Conservation (phyloP, 2,329 filamentous ascomycete species). For the Neofusicoccum laricinum region DNA sequence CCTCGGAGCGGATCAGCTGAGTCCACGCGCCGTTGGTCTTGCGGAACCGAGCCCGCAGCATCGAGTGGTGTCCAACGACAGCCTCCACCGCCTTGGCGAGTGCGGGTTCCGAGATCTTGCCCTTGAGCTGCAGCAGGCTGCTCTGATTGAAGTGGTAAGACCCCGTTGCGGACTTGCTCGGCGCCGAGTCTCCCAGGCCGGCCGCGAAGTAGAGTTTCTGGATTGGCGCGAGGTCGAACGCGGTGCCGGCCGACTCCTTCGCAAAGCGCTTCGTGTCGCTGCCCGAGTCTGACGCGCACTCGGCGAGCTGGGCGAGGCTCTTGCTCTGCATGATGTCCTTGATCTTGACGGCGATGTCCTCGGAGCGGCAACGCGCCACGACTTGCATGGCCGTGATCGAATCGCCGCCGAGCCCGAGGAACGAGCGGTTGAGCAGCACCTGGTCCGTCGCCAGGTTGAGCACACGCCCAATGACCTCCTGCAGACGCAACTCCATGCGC, state of each 20-base stretch:
- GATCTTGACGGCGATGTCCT: slow-evolving; percentile 17
- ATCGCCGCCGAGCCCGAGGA: slow-evolving; percentile 41
- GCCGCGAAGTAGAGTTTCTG: slow-evolving; percentile 32
- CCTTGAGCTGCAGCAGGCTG: slow-evolving; percentile 30
- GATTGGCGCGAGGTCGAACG: slow-evolving; percentile 32
- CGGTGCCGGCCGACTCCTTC: slow-evolving; percentile 28
- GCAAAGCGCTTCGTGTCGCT: background rate
- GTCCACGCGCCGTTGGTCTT: slow-evolving; percentile 27
- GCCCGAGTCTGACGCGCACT: background rate
- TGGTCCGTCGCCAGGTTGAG: slow-evolving; percentile 10
- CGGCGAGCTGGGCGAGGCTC: background rate
- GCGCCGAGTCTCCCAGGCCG: slow-evolving; percentile 24
- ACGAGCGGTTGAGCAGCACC: slow-evolving; percentile 36
- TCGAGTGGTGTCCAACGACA: slow-evolving; percentile 30
- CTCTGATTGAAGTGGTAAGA: slow-evolving; percentile 35
- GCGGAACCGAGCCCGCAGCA: slow-evolving; percentile 33
- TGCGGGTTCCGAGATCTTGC: slow-evolving; percentile 25
- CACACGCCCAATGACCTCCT: slow-evolving; percentile 19
- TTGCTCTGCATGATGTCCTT: slow-evolving; percentile 1
- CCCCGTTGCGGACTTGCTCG: background rate
- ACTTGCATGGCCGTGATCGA: slow-evolving; percentile 22
- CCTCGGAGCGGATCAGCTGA: slow-evolving; percentile 23
- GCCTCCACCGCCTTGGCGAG: slow-evolving; percentile 26
- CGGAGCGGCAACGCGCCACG: background rate
- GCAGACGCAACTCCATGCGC: slow-evolving; percentile 20